phyloP scores from a whole-genome alignment of 805 yeast genomes.

The Schizosaccharomyces pombe region DNA sequence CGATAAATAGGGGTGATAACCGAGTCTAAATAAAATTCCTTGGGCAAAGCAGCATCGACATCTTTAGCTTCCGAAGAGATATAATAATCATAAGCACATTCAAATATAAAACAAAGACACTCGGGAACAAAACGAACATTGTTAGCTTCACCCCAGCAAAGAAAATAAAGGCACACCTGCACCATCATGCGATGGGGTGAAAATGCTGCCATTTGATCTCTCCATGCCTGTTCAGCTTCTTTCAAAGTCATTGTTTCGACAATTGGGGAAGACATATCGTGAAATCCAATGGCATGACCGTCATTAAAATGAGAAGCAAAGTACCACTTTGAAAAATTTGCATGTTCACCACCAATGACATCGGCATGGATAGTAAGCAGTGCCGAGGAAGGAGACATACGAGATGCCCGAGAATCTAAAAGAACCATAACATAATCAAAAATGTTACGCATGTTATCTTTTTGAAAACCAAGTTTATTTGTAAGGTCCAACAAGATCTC shows the following conservation, averaged over 20 bases:
- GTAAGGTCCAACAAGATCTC: slow-evolving; percentile 35
- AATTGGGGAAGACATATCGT: background rate
- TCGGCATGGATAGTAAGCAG: slow-evolving; percentile 61
- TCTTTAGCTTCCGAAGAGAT: slow-evolving; percentile 77
- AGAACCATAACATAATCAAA: slow-evolving; percentile 57
- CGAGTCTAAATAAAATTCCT: slow-evolving; percentile 67
- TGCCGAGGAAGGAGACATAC: slow-evolving; percentile 51
- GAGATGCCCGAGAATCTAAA: slow-evolving; percentile 66
- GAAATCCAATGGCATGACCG: slow-evolving; percentile 42
- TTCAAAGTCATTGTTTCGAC: slow-evolving; percentile 25
- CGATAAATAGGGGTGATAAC: slow-evolving; percentile 72
- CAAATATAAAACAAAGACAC: slow-evolving; percentile 77
- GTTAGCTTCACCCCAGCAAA: slow-evolving; percentile 61
- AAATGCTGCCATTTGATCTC: slow-evolving; percentile 30
- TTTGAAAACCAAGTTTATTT: slow-evolving; percentile 62
- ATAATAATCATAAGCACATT: slow-evolving; percentile 80
- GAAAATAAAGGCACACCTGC: slow-evolving; percentile 38
- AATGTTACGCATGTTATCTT: slow-evolving; percentile 55
- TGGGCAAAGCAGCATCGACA: slow-evolving; percentile 23
- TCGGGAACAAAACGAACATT: slow-evolving; percentile 81
- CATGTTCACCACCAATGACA: slow-evolving; percentile 72
- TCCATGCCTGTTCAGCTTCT: slow-evolving; percentile 72
- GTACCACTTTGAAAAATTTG: slow-evolving; percentile 82
- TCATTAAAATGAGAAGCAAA: slow-evolving; percentile 62
- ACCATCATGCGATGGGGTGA: slow-evolving; percentile 34